A percentile compares a stretch with the other conserved stretches of the same genome.
phyloP scores from a whole-genome alignment of 2,329 filamentous ascomycete species.

The Pyricularia pennisetigena region DNA sequence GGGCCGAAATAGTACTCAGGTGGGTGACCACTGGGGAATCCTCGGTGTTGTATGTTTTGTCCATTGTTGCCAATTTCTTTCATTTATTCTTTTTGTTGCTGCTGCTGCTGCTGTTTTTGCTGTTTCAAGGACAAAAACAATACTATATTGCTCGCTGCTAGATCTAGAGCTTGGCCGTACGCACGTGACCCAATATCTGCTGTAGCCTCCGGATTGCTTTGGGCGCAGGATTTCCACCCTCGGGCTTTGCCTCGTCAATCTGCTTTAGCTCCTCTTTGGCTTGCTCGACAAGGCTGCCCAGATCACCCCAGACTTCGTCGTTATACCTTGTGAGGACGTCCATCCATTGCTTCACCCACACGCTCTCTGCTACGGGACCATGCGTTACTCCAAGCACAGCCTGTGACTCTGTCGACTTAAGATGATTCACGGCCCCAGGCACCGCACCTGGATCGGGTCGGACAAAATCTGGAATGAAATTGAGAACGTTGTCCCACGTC shows the following conservation, averaged over 20 bases:
- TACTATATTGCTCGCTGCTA: too few relatives aligned
- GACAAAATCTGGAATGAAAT: conserved; percentile 38
- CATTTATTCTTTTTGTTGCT: too few relatives aligned
- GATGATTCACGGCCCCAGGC: conserved; percentile 5
- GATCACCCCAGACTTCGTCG: conserved; percentile 60
- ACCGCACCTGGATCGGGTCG: conserved; percentile 11
- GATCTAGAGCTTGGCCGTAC: conserved; percentile 7
- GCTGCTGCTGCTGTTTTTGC: too few relatives aligned
- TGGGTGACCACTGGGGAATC: too few relatives aligned
- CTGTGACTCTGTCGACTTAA: conserved; percentile 6
- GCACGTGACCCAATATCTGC: conserved; percentile 28
- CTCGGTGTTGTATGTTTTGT: too few relatives aligned
- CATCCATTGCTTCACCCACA: conserved; percentile 46
- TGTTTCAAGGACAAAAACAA: too few relatives aligned
- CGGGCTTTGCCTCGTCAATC: conserved; percentile 19
- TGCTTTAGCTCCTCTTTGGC: conserved; percentile 46
- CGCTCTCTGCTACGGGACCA: conserved; percentile 23
- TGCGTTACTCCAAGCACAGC: conserved; percentile 29
- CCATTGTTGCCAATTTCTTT: too few relatives aligned
- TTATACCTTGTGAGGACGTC: conserved; percentile 45
- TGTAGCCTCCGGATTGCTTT: conserved; percentile 27
- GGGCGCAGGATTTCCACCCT: conserved; percentile 8
- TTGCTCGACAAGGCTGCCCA: conserved; percentile 43
- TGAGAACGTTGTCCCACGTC: conserved; percentile 36
- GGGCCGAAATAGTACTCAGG: too few relatives aligned